These are phyloP conservation scores for Amesomyces nigricolor DNA, from an alignment of 2,329 filamentous ascomycete species.

Conservation along the genomic window DNA sequence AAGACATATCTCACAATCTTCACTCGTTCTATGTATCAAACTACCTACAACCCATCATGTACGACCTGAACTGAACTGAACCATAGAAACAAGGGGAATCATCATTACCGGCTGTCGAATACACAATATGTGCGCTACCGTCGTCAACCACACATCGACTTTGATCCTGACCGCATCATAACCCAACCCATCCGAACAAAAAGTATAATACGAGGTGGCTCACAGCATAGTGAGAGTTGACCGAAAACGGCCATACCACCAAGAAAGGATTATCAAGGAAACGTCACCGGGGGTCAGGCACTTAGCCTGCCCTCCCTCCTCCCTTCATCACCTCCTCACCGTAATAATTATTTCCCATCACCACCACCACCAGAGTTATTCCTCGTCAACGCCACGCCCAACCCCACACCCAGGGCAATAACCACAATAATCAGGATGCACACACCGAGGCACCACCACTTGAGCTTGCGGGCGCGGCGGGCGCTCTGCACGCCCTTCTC, in stretches of 20 bases:
- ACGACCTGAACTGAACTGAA: neutral
- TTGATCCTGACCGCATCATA: neutral
- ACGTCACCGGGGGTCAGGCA: neutral
- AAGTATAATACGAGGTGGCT: too few relatives aligned
- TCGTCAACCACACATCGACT: conserved; percentile 1
- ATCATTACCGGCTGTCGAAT: conserved; percentile 4
- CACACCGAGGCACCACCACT: conserved; percentile 72
- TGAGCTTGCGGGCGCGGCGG: conserved; percentile 63
- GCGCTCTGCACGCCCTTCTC: conserved; percentile 63
- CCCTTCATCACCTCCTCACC: too few relatives aligned
- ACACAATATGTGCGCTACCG: conserved; percentile 5
- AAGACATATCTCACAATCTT: too few relatives aligned
- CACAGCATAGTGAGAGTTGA: too few relatives aligned
- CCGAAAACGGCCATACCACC: neutral
- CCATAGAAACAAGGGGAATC: neutral
- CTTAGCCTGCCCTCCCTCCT: too few relatives aligned
- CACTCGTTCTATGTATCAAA: too few relatives aligned
- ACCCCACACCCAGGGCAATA: conserved; percentile 49
- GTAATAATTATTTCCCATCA: too few relatives aligned
- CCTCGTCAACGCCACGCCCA: conserved; percentile 41
- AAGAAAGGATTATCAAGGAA: neutral
- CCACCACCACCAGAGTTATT: neutral
- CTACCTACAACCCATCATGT: neutral
- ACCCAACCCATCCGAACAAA: too few relatives aligned
- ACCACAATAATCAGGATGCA: conserved; percentile 52